Base-by-base conservation (phyloP, 2,329 filamentous ascomycete genomes). In the Stemphylium vesicarium region DNA sequence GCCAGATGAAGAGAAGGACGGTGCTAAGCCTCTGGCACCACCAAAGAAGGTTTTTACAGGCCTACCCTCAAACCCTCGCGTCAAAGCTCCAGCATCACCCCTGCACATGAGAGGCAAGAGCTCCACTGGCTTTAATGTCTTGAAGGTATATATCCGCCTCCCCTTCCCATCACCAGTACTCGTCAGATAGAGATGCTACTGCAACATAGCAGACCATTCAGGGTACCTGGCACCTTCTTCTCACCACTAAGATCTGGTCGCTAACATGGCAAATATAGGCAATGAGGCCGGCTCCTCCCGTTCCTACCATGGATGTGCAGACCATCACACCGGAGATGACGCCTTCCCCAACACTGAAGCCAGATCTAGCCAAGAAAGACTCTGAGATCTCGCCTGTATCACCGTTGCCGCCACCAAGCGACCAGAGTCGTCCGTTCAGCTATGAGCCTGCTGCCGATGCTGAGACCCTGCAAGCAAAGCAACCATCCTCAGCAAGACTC, bases 61-160 rank as follows among this genome's bases (percentile, higher is more conserved):
- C 18, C 61, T 71, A 24, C 70, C 71, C 1, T 68, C 69, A 2
- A 72, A 71, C 38, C 70, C 71, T n/a, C 65, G 67, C 32, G 52
- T 60, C 38, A 66, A 63, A 49, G 56, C 51, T 29, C 67, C 52
- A 32, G 50, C 45, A 9, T 63, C 63, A 20, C 62, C 65, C 33
- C 66, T 70, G 48, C 73, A 75, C 44, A 50, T 60, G 33, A 70
- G 71, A 10, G 71, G 73, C 16, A 75, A 75, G 54, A 76, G 74
- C 53, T 74, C 67, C 52, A 74, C 73, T 12, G 70, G 72, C 29
- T 74, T 76, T 51, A 70, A 72, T 46, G 63, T 74, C 29, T 59
- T 75, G 59, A 72, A 74, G 64, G 72, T 75, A 70, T 59, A 66
- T 64, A 64, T 66, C 24, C 51, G 66, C 52, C 49, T 68, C 53